Conservation (phyloP, 345 rosid species). For the Syzygium jambos region DNA sequence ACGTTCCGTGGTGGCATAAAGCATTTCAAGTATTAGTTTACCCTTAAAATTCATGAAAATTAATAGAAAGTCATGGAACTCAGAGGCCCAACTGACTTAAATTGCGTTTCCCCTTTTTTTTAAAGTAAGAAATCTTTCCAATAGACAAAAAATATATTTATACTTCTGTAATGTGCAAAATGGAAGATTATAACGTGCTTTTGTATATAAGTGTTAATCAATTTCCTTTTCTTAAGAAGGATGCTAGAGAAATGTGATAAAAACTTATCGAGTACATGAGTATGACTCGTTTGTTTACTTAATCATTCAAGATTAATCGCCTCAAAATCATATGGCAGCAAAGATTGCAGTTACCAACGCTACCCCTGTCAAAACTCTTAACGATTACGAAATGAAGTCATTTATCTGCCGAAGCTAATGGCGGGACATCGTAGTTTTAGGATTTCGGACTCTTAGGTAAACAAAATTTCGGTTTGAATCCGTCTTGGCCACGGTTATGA, state of each 20-base stretch:
- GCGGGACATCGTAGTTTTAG: neutral
- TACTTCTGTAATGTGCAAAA: neutral
- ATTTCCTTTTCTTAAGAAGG: neutral
- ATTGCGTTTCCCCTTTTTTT: neutral
- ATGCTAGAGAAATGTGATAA: neutral
- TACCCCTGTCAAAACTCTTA: neutral
- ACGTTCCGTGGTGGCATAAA: neutral
- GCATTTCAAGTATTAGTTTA: neutral
- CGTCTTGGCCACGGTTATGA: neutral
- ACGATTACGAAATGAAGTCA: neutral
- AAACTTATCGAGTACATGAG: neutral
- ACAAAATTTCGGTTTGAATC: neutral
- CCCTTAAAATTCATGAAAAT: neutral
- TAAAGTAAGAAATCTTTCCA: neutral
- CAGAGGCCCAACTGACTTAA: neutral
- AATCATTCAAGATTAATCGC: neutral
- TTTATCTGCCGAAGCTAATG: neutral
- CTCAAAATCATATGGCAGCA: neutral
- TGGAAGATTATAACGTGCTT: rapidly evolving
- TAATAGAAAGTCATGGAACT: neutral
- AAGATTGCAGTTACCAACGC: neutral
- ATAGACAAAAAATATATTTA: neutral
- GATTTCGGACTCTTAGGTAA: neutral
- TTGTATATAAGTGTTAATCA: neutral
- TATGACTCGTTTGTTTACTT: neutral